Evolutionary conservation across 495 filamentous ascomycete species (phyloP).

Genomic region (Podospora conica): DNA sequence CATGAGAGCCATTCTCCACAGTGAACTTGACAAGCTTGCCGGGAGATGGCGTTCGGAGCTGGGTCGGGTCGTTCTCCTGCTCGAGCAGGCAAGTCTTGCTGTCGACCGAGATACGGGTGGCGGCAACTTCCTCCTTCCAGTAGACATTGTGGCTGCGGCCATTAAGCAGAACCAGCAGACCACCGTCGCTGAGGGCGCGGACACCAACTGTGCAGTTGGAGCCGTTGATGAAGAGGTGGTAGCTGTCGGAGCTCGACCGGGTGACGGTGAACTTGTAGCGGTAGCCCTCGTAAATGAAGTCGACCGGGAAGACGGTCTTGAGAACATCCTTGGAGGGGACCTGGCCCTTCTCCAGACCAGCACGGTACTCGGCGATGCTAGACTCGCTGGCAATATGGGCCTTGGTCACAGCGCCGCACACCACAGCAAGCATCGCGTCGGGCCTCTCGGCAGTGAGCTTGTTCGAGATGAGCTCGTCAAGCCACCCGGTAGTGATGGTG

Average conservation of each 20-base stretch:
- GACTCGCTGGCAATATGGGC: conserved; percentile 87
- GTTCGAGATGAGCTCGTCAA: conserved; percentile 97
- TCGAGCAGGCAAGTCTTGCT: conserved; percentile 96
- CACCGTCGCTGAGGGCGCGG: conserved; percentile 86
- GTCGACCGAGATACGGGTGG: conserved; percentile 92
- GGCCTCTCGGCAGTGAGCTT: conserved; percentile 95
- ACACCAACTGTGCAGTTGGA: conserved; percentile 94
- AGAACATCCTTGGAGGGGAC: conserved; percentile 92
- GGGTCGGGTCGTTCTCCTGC: conserved; percentile 98
- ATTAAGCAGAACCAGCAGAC: conserved; percentile 81
- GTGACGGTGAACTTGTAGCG: conserved; percentile 99
- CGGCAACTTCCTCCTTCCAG: conserved; percentile 98
- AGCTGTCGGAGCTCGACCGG: conserved; percentile 85
- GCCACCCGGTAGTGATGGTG: conserved; percentile 98
- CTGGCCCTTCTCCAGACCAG: conserved; percentile 92
- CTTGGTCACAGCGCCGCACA: conserved; percentile 91
- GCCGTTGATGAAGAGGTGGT: conserved; percentile 98
- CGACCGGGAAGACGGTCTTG: conserved; percentile 95
- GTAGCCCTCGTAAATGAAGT: conserved; percentile 96
- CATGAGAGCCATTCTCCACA: conserved; percentile 93
- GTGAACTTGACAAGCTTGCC: conserved; percentile 99
- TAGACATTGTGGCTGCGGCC: conserved; percentile 96
- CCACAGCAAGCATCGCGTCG: conserved; percentile 81
- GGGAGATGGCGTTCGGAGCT: conserved; percentile 88
- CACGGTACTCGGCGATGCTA: conserved; percentile 78